Percentiles rank a stretch among this genome's conserved stretches.
These are phyloP conservation scores for Rubia yunnanensis DNA, from an alignment of 257 asterid genomes.

Conservation along the genomic window DNA sequence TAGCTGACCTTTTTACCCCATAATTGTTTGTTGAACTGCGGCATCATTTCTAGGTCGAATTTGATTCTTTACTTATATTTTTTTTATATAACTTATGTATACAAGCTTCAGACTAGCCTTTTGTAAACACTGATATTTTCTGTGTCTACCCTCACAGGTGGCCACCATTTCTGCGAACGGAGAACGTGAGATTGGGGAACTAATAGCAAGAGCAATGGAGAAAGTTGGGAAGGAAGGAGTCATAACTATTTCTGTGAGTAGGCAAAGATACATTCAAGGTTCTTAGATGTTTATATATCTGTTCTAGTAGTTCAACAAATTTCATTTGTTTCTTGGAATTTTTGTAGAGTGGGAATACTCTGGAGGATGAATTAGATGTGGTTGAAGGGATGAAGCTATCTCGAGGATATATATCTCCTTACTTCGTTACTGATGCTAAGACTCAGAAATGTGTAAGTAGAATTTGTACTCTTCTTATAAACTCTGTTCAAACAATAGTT, in stretches of 20 bases:
- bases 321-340: slow-evolving; percentile 7
- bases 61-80: neutral
- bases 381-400: slow-evolving; percentile 95
- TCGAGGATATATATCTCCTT: slow-evolving; percentile 89
- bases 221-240: slow-evolving; percentile 96
- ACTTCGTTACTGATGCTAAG: slow-evolving; percentile 63
- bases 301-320: slow-evolving; percentile 7
- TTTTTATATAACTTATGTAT: neutral
- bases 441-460: slow-evolving; percentile 71
- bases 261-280: slow-evolving; percentile 13
- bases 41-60: neutral
- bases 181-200: slow-evolving; percentile 81
- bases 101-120: neutral
- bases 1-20: too few species aligned
- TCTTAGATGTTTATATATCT: slow-evolving; percentile 1
- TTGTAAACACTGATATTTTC: neutral
- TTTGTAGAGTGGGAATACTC: slow-evolving; percentile 70
- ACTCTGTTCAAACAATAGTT: slow-evolving; percentile 5
- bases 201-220: slow-evolving; percentile 85
- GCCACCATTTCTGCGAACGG: slow-evolving; percentile 88
- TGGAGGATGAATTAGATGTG: slow-evolving; percentile 83
- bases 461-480: slow-evolving; percentile 6
- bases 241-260: slow-evolving; percentile 67
- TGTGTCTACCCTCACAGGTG: slow-evolving; percentile 31
- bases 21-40: neutral